A percentile compares a stretch with the other conserved stretches of the same genome.
phyloP scores from a whole-genome alignment of 176 grass and related monocot species.

The Alloteropsis semialata region DNA sequence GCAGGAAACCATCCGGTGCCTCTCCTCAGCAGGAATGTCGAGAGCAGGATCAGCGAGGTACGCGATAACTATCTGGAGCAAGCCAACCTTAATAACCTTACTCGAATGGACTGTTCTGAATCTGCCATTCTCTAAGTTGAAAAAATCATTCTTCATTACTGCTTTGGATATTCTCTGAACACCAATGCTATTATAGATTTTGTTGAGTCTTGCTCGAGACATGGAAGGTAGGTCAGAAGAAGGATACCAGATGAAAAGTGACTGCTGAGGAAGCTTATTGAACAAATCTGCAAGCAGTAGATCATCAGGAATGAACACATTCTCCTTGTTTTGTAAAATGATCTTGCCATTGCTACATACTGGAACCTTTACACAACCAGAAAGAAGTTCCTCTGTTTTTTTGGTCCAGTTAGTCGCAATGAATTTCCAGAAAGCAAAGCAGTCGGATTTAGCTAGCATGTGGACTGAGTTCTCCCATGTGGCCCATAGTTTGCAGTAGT shows the following conservation, averaged over 20 bases:
- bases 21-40: slow-evolving; percentile 28
- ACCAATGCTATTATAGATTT: slow-evolving; percentile 43
- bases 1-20: slow-evolving; percentile 35
- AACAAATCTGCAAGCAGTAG: slow-evolving; percentile 61
- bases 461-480: slow-evolving; percentile 46
- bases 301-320: slow-evolving; percentile 71
- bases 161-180: slow-evolving; percentile 58
- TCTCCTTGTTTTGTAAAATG: slow-evolving; percentile 35
- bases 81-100: slow-evolving; percentile 34
- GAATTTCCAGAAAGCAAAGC: slow-evolving; percentile 60
- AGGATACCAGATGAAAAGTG: slow-evolving; percentile 66
- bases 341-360: slow-evolving; percentile 28
- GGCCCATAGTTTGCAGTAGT: slow-evolving; percentile 51
- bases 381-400: slow-evolving; percentile 28
- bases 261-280: slow-evolving; percentile 19
- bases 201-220: slow-evolving; percentile 40
- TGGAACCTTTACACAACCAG: slow-evolving; percentile 45
- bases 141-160: slow-evolving; percentile 39
- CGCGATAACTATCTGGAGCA: slow-evolving; percentile 41
- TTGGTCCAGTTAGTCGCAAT: slow-evolving; percentile 42
- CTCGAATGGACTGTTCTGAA: background rate
- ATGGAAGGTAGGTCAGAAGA: background rate
- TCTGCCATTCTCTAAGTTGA: background rate
- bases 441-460: slow-evolving; percentile 21
- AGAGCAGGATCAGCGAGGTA: slow-evolving; percentile 47